Conservation (phyloP, 495 filamentous ascomycete genomes). For the Penicillium samsonianum region DNA sequence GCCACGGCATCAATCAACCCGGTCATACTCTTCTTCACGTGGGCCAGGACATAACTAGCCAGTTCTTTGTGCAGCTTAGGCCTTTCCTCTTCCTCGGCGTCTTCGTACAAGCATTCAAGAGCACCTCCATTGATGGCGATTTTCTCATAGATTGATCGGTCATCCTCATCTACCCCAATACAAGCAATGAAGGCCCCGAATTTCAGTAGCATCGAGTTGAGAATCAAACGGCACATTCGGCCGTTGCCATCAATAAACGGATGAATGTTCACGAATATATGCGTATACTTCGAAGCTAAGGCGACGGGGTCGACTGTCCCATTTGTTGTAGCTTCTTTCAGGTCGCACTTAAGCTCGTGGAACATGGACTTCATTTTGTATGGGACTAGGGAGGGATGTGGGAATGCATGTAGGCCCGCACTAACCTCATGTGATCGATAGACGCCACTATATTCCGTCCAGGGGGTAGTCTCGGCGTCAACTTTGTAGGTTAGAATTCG, state of each 20-base stretch:
- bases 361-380: slow-evolving; percentile 36
- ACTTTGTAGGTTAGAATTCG: slow-evolving; percentile 28
- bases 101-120: slow-evolving; percentile 11
- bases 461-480: slow-evolving; percentile 16
- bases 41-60: slow-evolving; percentile 8
- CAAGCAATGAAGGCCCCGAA: slow-evolving; percentile 28
- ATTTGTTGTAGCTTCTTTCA: slow-evolving; percentile 8
- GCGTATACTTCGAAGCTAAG: slow-evolving; percentile 33
- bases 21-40: slow-evolving; percentile 3
- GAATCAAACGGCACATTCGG: slow-evolving; percentile 35
- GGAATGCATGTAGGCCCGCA: slow-evolving; percentile 27
- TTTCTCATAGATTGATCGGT: slow-evolving; percentile 5
- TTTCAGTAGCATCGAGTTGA: slow-evolving; percentile 34
- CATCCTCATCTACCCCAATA: slow-evolving; percentile 30
- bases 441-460: slow-evolving; percentile 28
- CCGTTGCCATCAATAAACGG: slow-evolving; percentile 45
- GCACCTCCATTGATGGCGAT: background rate
- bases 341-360: slow-evolving; percentile 21
- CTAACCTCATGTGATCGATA: slow-evolving; percentile 25
- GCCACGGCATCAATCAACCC: background rate
- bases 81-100: slow-evolving; percentile 16
- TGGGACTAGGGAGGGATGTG: slow-evolving; percentile 18
- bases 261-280: slow-evolving; percentile 38
- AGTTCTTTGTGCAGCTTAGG: slow-evolving; percentile 12
- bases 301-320: slow-evolving; percentile 33